These are phyloP conservation scores for Chenopodium album DNA, from an alignment of 148 eudicot genomes.

Conservation along the genomic window DNA sequence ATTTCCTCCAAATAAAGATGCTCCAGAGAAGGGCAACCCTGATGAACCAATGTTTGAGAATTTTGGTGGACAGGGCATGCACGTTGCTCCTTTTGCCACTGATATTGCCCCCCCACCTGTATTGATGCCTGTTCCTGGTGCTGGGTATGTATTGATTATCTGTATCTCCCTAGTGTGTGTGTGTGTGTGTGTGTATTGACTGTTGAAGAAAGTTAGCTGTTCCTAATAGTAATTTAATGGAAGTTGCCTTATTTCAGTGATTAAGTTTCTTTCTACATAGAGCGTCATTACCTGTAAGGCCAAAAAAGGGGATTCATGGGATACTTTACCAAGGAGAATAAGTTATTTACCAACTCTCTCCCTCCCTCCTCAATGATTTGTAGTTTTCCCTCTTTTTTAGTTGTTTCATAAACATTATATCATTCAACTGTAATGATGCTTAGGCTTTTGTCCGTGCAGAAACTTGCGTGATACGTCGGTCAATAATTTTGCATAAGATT, in stretches of 20 bases:
- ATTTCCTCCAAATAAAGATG: constrained; percentile 55
- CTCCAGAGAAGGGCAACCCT: constrained; percentile 57
- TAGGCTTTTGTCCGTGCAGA: background rate
- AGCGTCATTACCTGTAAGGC: background rate
- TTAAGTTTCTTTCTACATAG: background rate
- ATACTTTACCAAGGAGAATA: background rate
- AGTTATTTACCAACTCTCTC: background rate
- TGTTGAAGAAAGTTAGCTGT: background rate
- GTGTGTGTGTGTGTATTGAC: background rate
- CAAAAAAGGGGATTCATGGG: background rate
- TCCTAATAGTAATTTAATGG: background rate
- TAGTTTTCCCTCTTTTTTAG: background rate
- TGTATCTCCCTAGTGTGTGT: background rate
- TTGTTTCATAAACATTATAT: background rate
- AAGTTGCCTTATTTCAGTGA: background rate
- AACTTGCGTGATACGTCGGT: no score
- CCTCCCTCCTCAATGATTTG: background rate
- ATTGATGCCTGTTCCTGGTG: constrained; percentile 98
- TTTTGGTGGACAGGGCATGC: constrained; percentile 78
- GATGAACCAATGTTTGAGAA: constrained; percentile 79
- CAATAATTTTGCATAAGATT: no score
- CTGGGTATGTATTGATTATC: constrained; percentile 55
- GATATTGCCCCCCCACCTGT: constrained; percentile 90
- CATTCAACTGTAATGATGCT: background rate
- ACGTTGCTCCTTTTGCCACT: constrained; percentile 61